Conservation (phyloP, 2,329 filamentous ascomycete genomes). For the Paraphoma chrysanthemicola region DNA sequence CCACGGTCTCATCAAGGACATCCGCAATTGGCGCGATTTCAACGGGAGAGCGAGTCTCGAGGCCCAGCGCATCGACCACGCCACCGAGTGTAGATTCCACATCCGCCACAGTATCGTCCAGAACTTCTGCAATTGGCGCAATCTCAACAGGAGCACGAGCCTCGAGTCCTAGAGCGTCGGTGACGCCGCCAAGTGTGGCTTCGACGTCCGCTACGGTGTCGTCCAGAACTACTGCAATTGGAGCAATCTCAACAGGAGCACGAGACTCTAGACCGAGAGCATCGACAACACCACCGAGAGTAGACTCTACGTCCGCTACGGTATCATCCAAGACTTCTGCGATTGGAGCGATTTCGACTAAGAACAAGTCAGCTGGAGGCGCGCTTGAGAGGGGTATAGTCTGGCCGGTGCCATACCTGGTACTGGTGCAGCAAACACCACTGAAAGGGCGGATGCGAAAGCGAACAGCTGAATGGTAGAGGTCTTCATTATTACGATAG, state of each 20-base stretch:
- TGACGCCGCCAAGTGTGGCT: not conserved
- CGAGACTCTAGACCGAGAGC: not conserved
- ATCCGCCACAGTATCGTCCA: not conserved
- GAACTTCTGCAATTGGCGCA: not conserved
- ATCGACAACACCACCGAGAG: not conserved
- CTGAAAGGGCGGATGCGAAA: not conserved
- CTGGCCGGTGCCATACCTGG: not conserved
- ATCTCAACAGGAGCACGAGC: not conserved
- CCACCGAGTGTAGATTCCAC: not conserved
- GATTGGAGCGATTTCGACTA: not conserved
- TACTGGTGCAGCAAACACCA: conserved; percentile 1
- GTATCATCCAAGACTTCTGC: not conserved
- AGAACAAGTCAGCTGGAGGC: not conserved
- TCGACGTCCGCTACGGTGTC: not conserved
- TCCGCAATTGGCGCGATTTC: not conserved
- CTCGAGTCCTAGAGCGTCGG: not conserved
- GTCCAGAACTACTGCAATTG: not conserved
- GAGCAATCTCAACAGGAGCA: not conserved
- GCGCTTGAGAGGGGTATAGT: not conserved
- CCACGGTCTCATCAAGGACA: not conserved
- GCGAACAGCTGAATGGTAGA: conserved; percentile 1
- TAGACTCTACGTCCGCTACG: not conserved
- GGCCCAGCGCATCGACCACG: not conserved
- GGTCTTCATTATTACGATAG: conserved; percentile 1
- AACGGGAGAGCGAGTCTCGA: not conserved